Percentiles rank a stretch among this genome's conserved stretches.
Evolutionary conservation across 1,139 yeast genomes (phyloP).

Genomic region (Nakaseomyces kungkrabaensis): DNA sequence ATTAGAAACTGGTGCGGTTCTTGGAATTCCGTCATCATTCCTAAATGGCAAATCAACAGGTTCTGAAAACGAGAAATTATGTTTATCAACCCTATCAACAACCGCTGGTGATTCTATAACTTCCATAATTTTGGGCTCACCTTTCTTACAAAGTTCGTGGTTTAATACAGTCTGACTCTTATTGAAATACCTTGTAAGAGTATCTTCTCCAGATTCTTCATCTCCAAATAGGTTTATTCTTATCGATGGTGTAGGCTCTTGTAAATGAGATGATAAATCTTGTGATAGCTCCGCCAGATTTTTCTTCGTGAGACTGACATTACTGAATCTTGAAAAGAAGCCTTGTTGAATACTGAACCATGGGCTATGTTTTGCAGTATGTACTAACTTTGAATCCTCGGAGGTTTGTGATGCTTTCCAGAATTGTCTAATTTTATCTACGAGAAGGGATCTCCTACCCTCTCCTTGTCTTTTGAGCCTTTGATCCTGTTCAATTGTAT

Average conservation of each 20-base stretch:
- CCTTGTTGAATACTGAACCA: neutral
- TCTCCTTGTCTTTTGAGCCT: neutral
- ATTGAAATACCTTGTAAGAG: neutral
- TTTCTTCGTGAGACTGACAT: neutral
- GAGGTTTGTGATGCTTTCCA: neutral
- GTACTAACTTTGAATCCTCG: neutral
- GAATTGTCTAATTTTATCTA: neutral
- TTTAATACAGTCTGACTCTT: neutral
- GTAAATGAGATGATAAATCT: neutral
- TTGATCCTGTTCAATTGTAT: neutral
- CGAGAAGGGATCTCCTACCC: neutral
- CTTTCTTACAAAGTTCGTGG: neutral
- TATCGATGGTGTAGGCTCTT: neutral
- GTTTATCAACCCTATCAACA: neutral
- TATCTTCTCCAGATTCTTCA: neutral
- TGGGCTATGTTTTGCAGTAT: neutral
- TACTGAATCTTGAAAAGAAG: neutral
- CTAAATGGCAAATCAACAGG: neutral
- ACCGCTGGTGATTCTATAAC: neutral
- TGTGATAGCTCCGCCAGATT: neutral
- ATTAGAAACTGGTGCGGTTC: conserved; percentile 5
- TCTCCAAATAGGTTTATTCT: neutral
- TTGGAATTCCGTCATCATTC: neutral
- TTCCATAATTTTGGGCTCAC: neutral
- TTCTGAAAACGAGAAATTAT: neutral